Percentiles rank a stretch among this genome's conserved stretches.
These are phyloP conservation scores for Lentinula lateritia DNA, from an alignment of 768 basidiomycete species.

Conservation along the genomic window DNA sequence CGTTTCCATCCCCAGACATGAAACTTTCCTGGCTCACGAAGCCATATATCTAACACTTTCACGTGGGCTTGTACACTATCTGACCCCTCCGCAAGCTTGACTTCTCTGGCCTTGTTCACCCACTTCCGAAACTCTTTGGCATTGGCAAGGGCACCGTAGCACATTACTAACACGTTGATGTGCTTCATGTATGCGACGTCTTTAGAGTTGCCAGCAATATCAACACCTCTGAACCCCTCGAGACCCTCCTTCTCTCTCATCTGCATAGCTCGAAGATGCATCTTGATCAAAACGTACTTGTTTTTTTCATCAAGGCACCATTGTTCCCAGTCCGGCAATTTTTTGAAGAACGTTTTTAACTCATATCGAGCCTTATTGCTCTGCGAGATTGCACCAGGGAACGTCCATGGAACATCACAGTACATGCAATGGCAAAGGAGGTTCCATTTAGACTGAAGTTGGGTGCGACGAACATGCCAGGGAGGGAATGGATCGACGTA, in stretches of 20 bases:
- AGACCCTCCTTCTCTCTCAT: slow-evolving; percentile 1
- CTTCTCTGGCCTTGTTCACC: background rate
- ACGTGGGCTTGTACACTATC: background rate
- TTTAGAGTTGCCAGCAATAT: background rate
- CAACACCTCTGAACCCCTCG: background rate
- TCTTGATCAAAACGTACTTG: background rate
- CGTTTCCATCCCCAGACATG: slow-evolving; percentile 5
- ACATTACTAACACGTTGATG: too few species aligned
- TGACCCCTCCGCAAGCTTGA: background rate
- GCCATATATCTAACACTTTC: slow-evolving; percentile 1
- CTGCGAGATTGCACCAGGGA: background rate
- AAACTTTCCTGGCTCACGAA: slow-evolving; percentile 2
- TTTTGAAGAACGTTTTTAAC: background rate
- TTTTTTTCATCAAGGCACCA: background rate
- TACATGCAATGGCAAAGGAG: background rate
- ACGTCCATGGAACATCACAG: slow-evolving; percentile 1
- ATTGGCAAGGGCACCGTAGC: slow-evolving; percentile 1
- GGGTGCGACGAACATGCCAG: background rate
- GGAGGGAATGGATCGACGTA: background rate
- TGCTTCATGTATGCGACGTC: too few species aligned
- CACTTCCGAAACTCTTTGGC: background rate
- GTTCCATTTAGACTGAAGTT: slow-evolving; percentile 1
- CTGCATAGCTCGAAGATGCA: slow-evolving; percentile 1
- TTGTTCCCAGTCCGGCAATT: background rate
- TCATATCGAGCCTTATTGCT: background rate